phyloP scores from a whole-genome alignment of 2,329 filamentous ascomycete genomes.

The Huntiella moniliformis region DNA sequence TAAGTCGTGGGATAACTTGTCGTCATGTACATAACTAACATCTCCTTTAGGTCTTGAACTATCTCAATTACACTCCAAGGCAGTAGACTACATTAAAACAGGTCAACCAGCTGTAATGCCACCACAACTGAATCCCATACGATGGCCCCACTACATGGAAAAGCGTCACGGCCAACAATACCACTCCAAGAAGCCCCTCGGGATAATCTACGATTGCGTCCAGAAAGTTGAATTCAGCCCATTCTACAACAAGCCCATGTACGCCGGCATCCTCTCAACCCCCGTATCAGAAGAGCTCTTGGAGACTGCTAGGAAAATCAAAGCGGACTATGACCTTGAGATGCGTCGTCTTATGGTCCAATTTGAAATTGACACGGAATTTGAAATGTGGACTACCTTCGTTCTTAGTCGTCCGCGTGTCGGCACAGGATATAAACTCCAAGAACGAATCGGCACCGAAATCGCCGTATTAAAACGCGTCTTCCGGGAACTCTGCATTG shows the following conservation, averaged over 20 bases:
- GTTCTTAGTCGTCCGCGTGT: constrained; percentile 55
- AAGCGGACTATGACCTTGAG: constrained; percentile 56
- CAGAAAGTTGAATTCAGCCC: constrained; percentile 49
- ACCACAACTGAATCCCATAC: constrained; percentile 35
- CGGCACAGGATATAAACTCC: constrained; percentile 64
- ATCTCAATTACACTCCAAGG: constrained; percentile 67
- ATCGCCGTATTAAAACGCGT: constrained; percentile 46
- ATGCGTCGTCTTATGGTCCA: constrained; percentile 71
- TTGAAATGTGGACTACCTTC: constrained; percentile 82
- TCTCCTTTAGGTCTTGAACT: constrained; percentile 41
- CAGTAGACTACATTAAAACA: constrained; percentile 89
- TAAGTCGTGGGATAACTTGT: constrained; percentile 19
- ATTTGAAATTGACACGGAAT: constrained; percentile 67
- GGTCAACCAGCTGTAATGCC: constrained; percentile 57
- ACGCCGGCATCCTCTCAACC: constrained; percentile 49
- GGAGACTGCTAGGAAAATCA: constrained; percentile 43
- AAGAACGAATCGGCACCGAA: constrained; percentile 62
- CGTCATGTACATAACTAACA: not conserved
- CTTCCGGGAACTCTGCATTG: constrained; percentile 48
- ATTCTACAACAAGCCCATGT: constrained; percentile 54
- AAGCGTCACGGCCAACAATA: constrained; percentile 40
- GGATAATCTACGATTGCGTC: constrained; percentile 65
- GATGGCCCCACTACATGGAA: constrained; percentile 81
- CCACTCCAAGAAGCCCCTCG: constrained; percentile 51
- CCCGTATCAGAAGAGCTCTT: constrained; percentile 35